phyloP scores from a whole-genome alignment of 2,329 filamentous ascomycete species.

The Penicillium sp. region DNA sequence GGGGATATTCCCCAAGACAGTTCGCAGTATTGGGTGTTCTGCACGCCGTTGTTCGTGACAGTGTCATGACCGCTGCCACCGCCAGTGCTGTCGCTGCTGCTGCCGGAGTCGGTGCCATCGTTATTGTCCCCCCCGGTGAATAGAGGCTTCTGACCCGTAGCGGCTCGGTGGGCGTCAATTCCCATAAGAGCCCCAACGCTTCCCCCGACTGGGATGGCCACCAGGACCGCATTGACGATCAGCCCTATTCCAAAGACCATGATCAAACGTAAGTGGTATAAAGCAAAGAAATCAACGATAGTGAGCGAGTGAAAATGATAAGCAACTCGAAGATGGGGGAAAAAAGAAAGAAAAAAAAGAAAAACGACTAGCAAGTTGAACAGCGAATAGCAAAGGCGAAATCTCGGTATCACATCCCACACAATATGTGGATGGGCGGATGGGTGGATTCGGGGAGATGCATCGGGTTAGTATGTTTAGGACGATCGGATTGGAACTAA shows the following conservation, averaged over 20 bases:
- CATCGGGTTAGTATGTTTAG: constrained; percentile 3
- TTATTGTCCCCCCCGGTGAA: constrained; percentile 38
- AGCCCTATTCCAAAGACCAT: constrained; percentile 35
- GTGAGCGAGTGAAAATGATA: not conserved
- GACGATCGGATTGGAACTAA: not conserved
- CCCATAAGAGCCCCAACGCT: constrained; percentile 54
- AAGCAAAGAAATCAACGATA: constrained; percentile 17
- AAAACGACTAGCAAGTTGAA: not conserved
- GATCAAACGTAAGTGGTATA: not conserved
- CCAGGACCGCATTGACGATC: constrained; percentile 52
- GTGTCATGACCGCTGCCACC: constrained; percentile 10
- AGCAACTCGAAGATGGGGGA: not conserved
- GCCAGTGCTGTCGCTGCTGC: constrained; percentile 20
- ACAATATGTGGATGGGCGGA: not conserved
- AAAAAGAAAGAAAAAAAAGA: not conserved
- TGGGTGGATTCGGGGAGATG: not conserved
- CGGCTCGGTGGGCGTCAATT: constrained; percentile 47
- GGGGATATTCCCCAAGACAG: constrained; percentile 50
- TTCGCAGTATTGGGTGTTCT: constrained; percentile 44
- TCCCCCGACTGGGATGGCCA: constrained; percentile 52
- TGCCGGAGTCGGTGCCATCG: constrained; percentile 15
- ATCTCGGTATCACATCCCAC: not conserved
- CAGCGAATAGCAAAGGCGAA: constrained; percentile 4
- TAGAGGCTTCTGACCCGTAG: constrained; percentile 47
- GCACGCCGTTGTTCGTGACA: constrained; percentile 37